phyloP scores from a whole-genome alignment of 2,329 filamentous ascomycete genomes.

The Diaporthe sp. region DNA sequence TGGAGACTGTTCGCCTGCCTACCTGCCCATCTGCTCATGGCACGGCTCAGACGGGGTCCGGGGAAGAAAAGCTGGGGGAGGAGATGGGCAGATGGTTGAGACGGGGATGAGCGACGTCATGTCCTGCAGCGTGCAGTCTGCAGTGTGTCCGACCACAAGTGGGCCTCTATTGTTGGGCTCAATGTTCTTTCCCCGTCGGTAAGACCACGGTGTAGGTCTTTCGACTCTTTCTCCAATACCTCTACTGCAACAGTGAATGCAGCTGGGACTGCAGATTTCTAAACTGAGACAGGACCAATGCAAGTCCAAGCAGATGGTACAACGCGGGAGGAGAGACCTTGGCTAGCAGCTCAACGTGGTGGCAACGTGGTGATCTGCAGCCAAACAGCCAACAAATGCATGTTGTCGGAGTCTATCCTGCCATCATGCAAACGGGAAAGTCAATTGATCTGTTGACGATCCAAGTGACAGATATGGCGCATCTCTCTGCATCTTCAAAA shows the following conservation, averaged over 20 bases:
- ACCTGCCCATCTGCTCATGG: neutral
- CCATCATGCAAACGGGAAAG: neutral
- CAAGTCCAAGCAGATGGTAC: neutral
- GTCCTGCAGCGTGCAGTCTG: neutral
- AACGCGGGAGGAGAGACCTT: neutral
- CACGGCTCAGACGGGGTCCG: neutral
- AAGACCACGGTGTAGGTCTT: no score
- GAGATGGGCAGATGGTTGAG: neutral
- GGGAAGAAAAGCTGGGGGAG: constrained; percentile 16
- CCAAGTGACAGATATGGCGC: neutral
- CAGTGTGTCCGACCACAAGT: neutral
- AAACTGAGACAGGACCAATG: neutral
- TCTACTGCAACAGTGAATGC: neutral
- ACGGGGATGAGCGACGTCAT: constrained; percentile 14
- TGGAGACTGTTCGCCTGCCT: neutral
- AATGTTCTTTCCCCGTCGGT: neutral
- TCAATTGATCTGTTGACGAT: neutral
- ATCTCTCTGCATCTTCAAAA: neutral
- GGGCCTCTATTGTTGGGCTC: neutral
- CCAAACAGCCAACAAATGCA: neutral
- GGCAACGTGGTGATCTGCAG: neutral
- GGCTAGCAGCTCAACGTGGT: neutral
- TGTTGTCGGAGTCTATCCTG: neutral
- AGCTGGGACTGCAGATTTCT: no score
- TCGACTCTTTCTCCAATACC: no score